phyloP scores from a whole-genome alignment of 2,329 filamentous ascomycete genomes.

The Phialophora chinensis region DNA sequence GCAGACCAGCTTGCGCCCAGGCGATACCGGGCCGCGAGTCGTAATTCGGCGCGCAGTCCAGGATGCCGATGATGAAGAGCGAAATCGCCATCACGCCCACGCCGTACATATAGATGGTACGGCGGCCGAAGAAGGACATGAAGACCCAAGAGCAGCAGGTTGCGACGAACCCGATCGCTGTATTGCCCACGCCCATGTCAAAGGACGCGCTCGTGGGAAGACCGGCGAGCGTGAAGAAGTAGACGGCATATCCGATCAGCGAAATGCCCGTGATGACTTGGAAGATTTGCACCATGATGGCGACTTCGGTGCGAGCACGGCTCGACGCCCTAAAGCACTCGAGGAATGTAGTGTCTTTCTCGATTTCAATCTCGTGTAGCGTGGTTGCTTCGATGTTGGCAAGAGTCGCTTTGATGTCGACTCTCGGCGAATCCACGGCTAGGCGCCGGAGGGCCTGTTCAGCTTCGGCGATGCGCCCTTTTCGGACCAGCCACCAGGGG shows the following conservation, averaged over 20 bases:
- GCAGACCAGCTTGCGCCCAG: constrained; percentile 28
- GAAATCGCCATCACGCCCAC: constrained; percentile 62
- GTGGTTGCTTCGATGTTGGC: constrained; percentile 49
- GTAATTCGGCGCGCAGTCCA: constrained; percentile 42
- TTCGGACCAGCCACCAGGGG: constrained; percentile 49
- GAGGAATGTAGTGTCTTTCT: constrained; percentile 60
- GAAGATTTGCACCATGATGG: constrained; percentile 68
- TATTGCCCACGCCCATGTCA: constrained; percentile 56
- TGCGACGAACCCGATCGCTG: constrained; percentile 53
- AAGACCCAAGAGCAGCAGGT: constrained; percentile 62
- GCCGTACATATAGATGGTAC: constrained; percentile 46
- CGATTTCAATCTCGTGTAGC: constrained; percentile 56
- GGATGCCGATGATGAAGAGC: constrained; percentile 43
- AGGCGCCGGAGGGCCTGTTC: constrained; percentile 52
- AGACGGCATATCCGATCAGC: constrained; percentile 65
- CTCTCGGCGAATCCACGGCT: constrained; percentile 47
- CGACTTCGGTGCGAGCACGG: constrained; percentile 76
- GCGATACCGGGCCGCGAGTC: constrained; percentile 43
- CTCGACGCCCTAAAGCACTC: constrained; percentile 88
- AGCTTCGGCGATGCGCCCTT: constrained; percentile 45
- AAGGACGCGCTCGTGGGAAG: constrained; percentile 45
- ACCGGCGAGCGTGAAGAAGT: constrained; percentile 56
- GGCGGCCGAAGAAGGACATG: constrained; percentile 61
- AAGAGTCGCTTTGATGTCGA: constrained; percentile 40
- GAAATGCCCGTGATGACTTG: constrained; percentile 54